Percentiles rank a stretch among this genome's conserved stretches.
These are phyloP conservation scores for Usnea hakonensis DNA, from an alignment of 495 filamentous ascomycete genomes.

Conservation along the genomic window DNA sequence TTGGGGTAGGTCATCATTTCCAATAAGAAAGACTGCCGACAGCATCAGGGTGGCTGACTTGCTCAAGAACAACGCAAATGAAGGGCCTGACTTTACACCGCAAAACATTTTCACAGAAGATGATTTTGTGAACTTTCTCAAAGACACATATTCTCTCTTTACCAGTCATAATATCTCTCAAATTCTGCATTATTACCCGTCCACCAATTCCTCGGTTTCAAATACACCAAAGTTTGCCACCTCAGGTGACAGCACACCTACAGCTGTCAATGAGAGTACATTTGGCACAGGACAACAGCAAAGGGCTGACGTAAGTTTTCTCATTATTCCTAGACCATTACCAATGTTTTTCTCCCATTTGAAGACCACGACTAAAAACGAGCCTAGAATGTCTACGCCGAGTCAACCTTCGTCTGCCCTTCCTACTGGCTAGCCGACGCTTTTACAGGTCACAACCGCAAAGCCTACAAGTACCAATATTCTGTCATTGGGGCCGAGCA, in stretches of 20 bases:
- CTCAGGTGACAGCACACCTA: conserved; percentile 37
- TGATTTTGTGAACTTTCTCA: conserved; percentile 39
- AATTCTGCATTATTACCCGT: conserved; percentile 41
- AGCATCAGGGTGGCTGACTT: conserved; percentile 15
- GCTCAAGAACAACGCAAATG: conserved; percentile 45
- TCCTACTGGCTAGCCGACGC: conserved; percentile 57
- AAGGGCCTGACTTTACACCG: conserved; percentile 45
- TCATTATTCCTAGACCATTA: too few relatives aligned
- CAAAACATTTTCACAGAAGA: conserved; percentile 42
- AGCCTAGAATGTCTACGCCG: conserved; percentile 49
- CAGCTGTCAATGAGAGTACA: conserved; percentile 37
- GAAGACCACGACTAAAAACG: conserved; percentile 25
- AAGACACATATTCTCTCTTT: conserved; percentile 43
- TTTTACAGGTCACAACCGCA: conserved; percentile 33
- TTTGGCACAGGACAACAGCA: conserved; percentile 48
- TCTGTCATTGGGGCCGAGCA: conserved; percentile 53
- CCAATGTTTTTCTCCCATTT: conserved; percentile 16
- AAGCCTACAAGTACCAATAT: conserved; percentile 54
- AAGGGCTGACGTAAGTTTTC: conserved; percentile 34
- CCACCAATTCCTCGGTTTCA: conserved; percentile 27
- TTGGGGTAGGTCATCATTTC: conserved; percentile 33
- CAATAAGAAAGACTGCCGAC: not conserved
- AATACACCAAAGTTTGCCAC: conserved; percentile 36
- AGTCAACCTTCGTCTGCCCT: conserved; percentile 55
- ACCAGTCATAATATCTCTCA: conserved; percentile 37